A percentile compares a stretch with the other conserved stretches of the same genome.
These are phyloP conservation scores for Phoenix roebelenii DNA, from an alignment of 176 grass and related monocot species.

Conservation along the genomic window DNA sequence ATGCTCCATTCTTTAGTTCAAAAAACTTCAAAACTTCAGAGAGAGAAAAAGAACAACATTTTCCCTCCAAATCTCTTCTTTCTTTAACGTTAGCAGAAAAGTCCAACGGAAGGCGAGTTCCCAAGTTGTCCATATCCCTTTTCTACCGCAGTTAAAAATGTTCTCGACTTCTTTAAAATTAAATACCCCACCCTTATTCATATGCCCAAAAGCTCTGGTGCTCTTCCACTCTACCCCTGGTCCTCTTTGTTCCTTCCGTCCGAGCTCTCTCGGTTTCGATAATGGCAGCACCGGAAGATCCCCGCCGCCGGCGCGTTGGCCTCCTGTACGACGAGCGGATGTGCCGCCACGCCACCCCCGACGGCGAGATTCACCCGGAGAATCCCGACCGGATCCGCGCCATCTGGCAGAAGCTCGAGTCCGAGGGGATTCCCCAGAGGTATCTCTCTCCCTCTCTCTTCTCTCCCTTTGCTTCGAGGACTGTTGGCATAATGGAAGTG, in stretches of 20 bases:
- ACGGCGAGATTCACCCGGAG: slow-evolving; percentile 64
- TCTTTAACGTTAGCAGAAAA: too few relatives aligned
- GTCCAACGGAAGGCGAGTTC: too few relatives aligned
- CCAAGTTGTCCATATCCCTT: too few relatives aligned
- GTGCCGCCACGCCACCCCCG: slow-evolving; percentile 64
- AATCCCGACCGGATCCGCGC: slow-evolving; percentile 66
- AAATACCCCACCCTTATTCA: too few relatives aligned
- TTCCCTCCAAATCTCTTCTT: too few relatives aligned
- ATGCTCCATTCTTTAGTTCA: too few relatives aligned
- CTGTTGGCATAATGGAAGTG: too few relatives aligned
- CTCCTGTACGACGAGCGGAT: slow-evolving; percentile 93
- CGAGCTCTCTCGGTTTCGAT: not conserved
- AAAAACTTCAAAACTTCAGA: too few relatives aligned
- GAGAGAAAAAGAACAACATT: too few relatives aligned
- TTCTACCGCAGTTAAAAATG: too few relatives aligned
- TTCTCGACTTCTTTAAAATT: too few relatives aligned
- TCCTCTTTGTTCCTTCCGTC: not conserved
- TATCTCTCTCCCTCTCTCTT: slow-evolving; percentile 7
- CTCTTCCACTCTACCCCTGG: not conserved
- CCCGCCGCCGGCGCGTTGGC: slow-evolving; percentile 25
- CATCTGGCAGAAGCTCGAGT: slow-evolving; percentile 75
- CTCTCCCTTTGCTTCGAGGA: not conserved
- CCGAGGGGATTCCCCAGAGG: slow-evolving; percentile 58
- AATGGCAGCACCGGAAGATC: not conserved
- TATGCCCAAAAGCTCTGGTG: too few relatives aligned